phyloP scores from a whole-genome alignment of 371 early-diverging fungal species.

The Mortierella sp. region DNA sequence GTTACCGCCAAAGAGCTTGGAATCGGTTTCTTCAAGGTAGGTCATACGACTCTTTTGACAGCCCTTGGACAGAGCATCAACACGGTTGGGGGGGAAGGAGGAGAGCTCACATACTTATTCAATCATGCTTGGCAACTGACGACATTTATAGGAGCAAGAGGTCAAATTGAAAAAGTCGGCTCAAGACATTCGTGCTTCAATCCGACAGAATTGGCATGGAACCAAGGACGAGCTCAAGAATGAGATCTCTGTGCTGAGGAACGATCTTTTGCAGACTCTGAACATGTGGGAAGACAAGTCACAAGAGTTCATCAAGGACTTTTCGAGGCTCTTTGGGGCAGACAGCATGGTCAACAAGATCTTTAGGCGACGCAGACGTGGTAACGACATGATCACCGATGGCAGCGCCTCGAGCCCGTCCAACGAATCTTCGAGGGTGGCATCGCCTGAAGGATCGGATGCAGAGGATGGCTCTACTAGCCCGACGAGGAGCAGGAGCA shows the following conservation, averaged over 20 bases:
- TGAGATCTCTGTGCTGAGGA: constrained; percentile 68
- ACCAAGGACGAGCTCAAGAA: constrained; percentile 67
- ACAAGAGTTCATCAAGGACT: constrained; percentile 76
- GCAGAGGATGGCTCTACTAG: constrained; percentile 31
- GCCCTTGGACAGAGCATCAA: too few species aligned
- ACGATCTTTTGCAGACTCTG: constrained; percentile 72
- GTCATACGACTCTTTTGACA: neutral
- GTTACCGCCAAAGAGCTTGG: constrained; percentile 91
- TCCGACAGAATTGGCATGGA: constrained; percentile 69
- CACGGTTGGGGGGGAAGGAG: too few species aligned
- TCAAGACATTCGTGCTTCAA: constrained; percentile 69
- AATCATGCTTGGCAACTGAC: too few species aligned
- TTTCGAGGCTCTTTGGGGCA: constrained; percentile 77
- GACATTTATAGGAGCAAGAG: constrained; percentile 82
- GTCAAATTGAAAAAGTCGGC: constrained; percentile 79
- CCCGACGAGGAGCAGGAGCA: constrained; percentile 24
- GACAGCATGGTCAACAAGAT: constrained; percentile 66
- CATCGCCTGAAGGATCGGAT: constrained; percentile 46
- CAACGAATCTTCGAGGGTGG: constrained; percentile 35
- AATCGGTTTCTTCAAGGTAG: constrained; percentile 84
- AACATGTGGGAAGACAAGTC: constrained; percentile 78
- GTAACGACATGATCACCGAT: constrained; percentile 28
- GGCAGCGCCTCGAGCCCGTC: constrained; percentile 35
- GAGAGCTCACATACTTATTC: too few species aligned
- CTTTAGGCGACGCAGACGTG: constrained; percentile 47